phyloP scores from a whole-genome alignment of 2,329 filamentous ascomycete species.

The Boeremia lycopersici region DNA sequence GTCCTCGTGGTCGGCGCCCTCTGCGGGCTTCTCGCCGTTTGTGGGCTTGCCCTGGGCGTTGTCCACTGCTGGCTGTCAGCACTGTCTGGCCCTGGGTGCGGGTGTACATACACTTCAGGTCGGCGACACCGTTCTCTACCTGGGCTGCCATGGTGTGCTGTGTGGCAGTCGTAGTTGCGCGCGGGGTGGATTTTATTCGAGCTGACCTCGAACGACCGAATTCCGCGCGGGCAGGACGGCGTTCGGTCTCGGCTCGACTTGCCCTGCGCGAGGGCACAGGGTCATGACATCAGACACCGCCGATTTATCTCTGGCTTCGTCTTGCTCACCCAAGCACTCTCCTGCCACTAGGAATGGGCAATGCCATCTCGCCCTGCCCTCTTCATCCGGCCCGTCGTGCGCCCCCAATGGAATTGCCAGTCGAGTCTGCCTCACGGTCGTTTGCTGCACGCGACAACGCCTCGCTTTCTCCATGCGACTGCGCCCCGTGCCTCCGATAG shows the following conservation, averaged over 20 bases:
- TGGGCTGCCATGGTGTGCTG: conserved; percentile 45
- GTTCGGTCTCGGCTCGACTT: conserved; percentile 16
- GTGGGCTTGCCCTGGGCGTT: conserved; percentile 40
- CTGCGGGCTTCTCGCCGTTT: conserved; percentile 47
- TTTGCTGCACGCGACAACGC: not conserved
- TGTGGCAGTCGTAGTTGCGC: conserved; percentile 4
- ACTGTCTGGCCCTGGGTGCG: not conserved
- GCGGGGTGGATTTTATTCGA: conserved; percentile 6
- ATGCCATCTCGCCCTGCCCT: conserved; percentile 33
- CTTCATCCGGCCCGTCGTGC: conserved; percentile 22
- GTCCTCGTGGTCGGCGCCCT: conserved; percentile 58
- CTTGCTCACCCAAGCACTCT: not conserved
- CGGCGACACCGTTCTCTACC: conserved; percentile 45
- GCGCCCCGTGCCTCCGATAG: conserved; percentile 43
- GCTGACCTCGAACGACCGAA: conserved; percentile 17
- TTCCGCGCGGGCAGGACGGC: conserved; percentile 9
- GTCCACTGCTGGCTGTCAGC: conserved; percentile 40
- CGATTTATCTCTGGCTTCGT: not conserved
- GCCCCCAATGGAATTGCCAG: conserved; percentile 22
- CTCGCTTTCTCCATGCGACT: conserved; percentile 54
- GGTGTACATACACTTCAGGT: conserved; percentile 43
- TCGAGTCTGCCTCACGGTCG: conserved; percentile 19
- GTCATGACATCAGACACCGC: conserved; percentile 34
- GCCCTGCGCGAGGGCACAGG: conserved; percentile 11
- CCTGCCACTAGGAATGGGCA: conserved; percentile 26